These are phyloP conservation scores for Fomitopsis serialis DNA, from an alignment of 768 basidiomycete species.

Conservation along the genomic window DNA sequence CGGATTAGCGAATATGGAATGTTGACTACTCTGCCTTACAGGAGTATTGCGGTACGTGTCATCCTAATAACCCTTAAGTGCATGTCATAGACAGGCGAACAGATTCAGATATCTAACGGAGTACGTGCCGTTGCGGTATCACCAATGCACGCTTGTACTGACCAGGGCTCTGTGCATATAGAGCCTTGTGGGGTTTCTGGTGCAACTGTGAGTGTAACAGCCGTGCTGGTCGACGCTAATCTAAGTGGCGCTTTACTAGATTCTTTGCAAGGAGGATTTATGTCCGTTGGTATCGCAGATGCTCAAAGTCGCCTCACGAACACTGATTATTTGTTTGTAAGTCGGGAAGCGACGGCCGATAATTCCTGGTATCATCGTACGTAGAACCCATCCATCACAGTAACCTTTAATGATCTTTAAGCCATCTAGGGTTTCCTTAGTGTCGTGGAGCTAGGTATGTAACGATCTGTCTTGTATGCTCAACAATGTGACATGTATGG, in stretches of 20 bases:
- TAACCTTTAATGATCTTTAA: background rate
- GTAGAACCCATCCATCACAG: background rate
- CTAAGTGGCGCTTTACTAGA: background rate
- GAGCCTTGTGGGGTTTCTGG: background rate
- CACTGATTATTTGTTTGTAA: background rate
- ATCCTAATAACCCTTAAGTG: background rate
- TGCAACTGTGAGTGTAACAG: background rate
- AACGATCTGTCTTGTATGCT: background rate
- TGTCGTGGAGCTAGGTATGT: background rate
- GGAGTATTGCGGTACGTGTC: background rate
- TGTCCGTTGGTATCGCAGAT: background rate
- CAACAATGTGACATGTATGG: background rate
- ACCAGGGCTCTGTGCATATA: too few relatives aligned
- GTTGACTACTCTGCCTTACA: background rate
- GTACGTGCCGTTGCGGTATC: background rate
- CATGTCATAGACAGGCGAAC: background rate
- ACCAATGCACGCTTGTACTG: too few relatives aligned
- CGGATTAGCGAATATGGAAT: background rate
- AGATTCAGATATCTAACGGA: background rate
- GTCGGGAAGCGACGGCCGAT: background rate
- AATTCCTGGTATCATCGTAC: background rate
- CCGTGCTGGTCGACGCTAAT: background rate
- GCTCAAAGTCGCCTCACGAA: background rate
- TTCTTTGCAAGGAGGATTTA: background rate
- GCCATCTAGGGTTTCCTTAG: background rate